Evolutionary conservation across 768 basidiomycete species (phyloP).

Genomic region (Xerocomus spinulosus): DNA sequence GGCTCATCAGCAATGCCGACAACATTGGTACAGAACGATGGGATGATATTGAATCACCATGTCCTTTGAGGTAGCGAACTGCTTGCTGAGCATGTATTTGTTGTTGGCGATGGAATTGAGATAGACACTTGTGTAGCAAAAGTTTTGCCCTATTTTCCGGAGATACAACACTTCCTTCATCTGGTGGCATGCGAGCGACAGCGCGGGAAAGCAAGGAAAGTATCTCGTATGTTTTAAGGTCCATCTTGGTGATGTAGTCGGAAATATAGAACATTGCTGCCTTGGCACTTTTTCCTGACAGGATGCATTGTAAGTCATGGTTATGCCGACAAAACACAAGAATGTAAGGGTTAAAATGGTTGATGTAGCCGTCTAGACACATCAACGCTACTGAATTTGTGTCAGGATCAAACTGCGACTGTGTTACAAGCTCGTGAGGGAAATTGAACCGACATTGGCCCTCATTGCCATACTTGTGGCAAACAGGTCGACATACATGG

Average conservation of each 20-base stretch:
- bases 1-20: not conserved
- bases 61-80: not conserved
- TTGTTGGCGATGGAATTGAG: not conserved
- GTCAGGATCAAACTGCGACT: not conserved
- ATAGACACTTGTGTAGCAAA: not conserved
- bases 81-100: not conserved
- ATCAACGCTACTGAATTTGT: not conserved
- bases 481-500: not conserved
- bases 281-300: not conserved
- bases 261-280: not conserved
- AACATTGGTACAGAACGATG: not conserved
- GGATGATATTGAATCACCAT: not conserved
- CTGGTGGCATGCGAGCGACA: not conserved
- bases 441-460: not conserved
- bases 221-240: not conserved
- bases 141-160: not conserved
- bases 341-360: not conserved
- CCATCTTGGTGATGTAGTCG: not conserved
- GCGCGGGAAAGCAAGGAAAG: not conserved
- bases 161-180: not conserved
- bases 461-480: not conserved
- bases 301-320: not conserved
- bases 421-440: not conserved
- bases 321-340: not conserved
- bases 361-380: not conserved